Conservation (phyloP, 352 stramenopile genomes). For the Pythium brassicae region DNA sequence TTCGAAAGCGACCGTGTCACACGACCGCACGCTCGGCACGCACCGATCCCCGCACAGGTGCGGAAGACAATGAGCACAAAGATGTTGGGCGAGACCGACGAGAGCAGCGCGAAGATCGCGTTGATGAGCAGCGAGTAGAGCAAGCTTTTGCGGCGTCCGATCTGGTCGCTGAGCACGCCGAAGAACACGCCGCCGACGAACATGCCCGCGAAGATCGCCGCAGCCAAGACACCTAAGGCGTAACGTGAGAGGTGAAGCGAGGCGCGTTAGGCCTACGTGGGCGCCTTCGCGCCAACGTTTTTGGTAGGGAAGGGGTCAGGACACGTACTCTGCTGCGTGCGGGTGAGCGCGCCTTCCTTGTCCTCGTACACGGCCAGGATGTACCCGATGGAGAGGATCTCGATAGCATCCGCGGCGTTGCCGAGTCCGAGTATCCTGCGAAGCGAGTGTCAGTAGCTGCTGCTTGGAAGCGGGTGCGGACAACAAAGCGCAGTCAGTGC, state of each 20-base stretch:
- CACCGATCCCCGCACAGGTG: slow-evolving; percentile 59
- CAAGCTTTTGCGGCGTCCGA: slow-evolving; percentile 70
- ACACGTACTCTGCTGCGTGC: slow-evolving; percentile 43
- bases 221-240: slow-evolving; percentile 63
- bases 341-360: slow-evolving; percentile 52
- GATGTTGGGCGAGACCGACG: slow-evolving; percentile 59
- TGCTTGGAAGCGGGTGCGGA: background rate
- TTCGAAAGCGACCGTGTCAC: too few species aligned
- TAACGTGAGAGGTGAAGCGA: too few species aligned
- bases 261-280: background rate
- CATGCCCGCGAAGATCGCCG: slow-evolving; percentile 89
- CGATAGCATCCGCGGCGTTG: slow-evolving; percentile 88
- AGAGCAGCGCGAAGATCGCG: slow-evolving; percentile 68
- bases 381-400: slow-evolving; percentile 90
- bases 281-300: too few species aligned
- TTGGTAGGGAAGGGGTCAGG: background rate
- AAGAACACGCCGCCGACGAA: slow-evolving; percentile 81
- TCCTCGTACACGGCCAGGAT: slow-evolving; percentile 85
- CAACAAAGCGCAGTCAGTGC: background rate
- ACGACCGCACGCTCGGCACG: background rate
- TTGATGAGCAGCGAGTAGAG: slow-evolving; percentile 82
- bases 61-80: slow-evolving; percentile 60
- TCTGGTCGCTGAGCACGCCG: slow-evolving; percentile 67
- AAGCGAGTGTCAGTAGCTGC: background rate
- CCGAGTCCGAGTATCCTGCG: slow-evolving; percentile 69